Base-by-base conservation (phyloP, 148 eudicot genomes). In the Arbutus unedo region DNA sequence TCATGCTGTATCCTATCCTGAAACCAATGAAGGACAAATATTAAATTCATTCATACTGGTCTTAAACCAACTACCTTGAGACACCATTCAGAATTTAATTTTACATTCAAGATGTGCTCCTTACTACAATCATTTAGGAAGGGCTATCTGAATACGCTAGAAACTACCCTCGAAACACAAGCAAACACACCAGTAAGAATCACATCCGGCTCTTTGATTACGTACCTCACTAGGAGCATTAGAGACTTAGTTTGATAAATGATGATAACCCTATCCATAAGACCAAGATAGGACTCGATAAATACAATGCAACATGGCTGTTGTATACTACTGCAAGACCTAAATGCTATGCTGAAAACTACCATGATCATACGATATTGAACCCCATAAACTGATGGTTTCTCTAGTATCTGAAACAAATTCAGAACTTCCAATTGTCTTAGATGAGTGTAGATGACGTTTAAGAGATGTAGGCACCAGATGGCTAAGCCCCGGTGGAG, bases 1-100 rank as follows among this genome's bases (percentile, higher is more conserved):
- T 90, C 99, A 96, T 96, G 88, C 98, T 94, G 87, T 90, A 90
- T 60, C 99, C 98, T 81, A 96, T 96, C 94, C 99, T 96, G 92
- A 83, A 85, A 90, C 57, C 76, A 85, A 64, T 71, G 57, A 81
- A 74, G 19, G 49, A 60, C 41, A 41, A 75, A 43, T 43, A 41
- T 3, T 72, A 43, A 25, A 73, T 48, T 43, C 18, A 54, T 81
- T 23, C 62, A 81, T 68, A 16, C 38, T 19, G 23, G 13, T 62
- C 43, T 60, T 64, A n/a, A 51, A 23, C 81, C 13, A 10, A 50
- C 25, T 68, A 2, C 56, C 68, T 51, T 19, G 0, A 44, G 57
- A 57, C 47, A 25, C 38, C 16, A 10, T 41, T 23, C 57, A 66
- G 15, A 49, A 80, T 48, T 44, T 66, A 49, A 19, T n/a, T 49